Conservation (phyloP, 1,139 yeast species). For the Yamadazyma oceani region DNA sequence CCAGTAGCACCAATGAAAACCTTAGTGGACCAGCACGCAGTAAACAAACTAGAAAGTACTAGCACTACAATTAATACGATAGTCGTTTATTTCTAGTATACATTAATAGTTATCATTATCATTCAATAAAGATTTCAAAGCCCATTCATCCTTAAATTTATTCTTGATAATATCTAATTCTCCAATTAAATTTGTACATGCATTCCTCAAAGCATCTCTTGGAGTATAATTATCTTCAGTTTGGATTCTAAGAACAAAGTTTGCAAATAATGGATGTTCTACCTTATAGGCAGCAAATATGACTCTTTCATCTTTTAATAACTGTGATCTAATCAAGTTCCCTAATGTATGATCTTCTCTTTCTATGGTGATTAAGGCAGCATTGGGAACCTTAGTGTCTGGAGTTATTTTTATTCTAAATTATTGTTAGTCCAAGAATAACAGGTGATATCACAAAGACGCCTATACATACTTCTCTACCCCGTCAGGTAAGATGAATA, state of each 20-base stretch:
- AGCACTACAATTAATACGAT: neutral
- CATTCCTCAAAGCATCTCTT: slow-evolving; percentile 83
- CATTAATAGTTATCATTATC: slow-evolving; percentile 49
- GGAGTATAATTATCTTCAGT: slow-evolving; percentile 95
- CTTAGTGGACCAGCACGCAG: too few species aligned
- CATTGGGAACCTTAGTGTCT: slow-evolving; percentile 93
- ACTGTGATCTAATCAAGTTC: slow-evolving; percentile 81
- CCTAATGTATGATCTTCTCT: slow-evolving; percentile 98
- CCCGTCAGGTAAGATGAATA: slow-evolving; percentile 96
- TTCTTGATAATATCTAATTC: slow-evolving; percentile 74
- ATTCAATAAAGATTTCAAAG: slow-evolving; percentile 68
- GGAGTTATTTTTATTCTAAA: slow-evolving; percentile 77
- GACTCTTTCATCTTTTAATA: slow-evolving; percentile 82
- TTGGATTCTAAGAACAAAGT: slow-evolving; percentile 88
- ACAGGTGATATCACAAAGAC: neutral
- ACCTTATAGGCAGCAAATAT: slow-evolving; percentile 95
- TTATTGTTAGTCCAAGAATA: neutral
- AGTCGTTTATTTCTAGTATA: slow-evolving; percentile 1
- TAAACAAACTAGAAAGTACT: too few species aligned
- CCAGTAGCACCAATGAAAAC: too few species aligned
- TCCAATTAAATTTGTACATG: slow-evolving; percentile 79
- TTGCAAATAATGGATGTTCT: slow-evolving; percentile 96
- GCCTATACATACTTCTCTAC: slow-evolving; percentile 66
- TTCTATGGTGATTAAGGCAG: slow-evolving; percentile 88
- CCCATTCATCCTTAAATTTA: slow-evolving; percentile 90